Conservation (phyloP, 2,329 filamentous ascomycete genomes). For the Aspergillus hiratsukae region DNA sequence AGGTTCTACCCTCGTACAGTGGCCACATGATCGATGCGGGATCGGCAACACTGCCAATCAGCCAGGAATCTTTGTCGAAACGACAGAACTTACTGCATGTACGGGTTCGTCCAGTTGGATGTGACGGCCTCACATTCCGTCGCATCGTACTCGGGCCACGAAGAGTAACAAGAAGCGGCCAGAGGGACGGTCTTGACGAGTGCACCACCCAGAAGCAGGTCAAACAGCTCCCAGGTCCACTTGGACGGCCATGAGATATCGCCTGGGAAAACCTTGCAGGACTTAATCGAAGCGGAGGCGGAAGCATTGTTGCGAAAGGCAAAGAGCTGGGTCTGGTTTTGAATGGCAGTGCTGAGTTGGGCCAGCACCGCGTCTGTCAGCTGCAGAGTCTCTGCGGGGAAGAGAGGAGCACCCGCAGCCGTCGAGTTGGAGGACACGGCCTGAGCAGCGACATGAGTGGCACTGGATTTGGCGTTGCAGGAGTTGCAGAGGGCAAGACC, state of each 20-base stretch:
- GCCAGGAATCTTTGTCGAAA: background rate
- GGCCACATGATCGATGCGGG: constrained; percentile 25
- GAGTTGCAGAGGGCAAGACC: constrained; percentile 12
- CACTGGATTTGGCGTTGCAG: constrained; percentile 9
- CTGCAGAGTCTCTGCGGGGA: constrained; percentile 23
- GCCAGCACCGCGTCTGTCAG: constrained; percentile 21
- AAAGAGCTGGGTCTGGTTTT: constrained; percentile 17
- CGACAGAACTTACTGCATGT: constrained; percentile 20
- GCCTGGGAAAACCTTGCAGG: constrained; percentile 25
- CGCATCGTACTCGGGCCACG: constrained; percentile 21
- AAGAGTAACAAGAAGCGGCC: constrained; percentile 23
- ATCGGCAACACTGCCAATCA: constrained; percentile 16
- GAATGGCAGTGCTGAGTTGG: constrained; percentile 13
- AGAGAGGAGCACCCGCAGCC: constrained; percentile 17
- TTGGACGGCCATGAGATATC: constrained; percentile 21
- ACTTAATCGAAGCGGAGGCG: background rate
- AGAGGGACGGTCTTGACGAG: constrained; percentile 25
- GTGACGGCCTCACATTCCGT: constrained; percentile 16
- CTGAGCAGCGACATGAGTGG: constrained; percentile 6
- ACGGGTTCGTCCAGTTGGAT: constrained; percentile 20
- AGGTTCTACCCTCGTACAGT: constrained; percentile 23
- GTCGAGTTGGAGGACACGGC: constrained; percentile 1
- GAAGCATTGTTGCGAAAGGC: constrained; percentile 16
- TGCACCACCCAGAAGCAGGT: constrained; percentile 17
- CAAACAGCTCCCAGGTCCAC: constrained; percentile 21